Conservation (phyloP, 805 yeast genomes). For the Candida manassasensis region DNA sequence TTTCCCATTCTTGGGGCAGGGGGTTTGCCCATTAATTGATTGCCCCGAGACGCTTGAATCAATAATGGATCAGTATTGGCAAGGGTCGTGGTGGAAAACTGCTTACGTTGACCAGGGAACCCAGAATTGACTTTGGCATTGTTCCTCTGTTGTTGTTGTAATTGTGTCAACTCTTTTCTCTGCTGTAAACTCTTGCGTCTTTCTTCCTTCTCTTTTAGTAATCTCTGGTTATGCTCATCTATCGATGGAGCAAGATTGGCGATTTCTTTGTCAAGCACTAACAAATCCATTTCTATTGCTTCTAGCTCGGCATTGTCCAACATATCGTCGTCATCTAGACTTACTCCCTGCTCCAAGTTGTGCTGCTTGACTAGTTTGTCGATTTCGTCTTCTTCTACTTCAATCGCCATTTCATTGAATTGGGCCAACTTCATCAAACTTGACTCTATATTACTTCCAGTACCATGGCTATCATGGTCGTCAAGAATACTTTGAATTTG, state of each 20-base stretch:
- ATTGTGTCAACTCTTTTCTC: slow-evolving; percentile 17
- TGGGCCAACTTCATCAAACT: slow-evolving; percentile 14
- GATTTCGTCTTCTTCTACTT: slow-evolving; percentile 35
- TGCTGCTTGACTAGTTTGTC: slow-evolving; percentile 33
- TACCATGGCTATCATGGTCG: slow-evolving; percentile 11
- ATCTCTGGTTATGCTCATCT: slow-evolving; percentile 30
- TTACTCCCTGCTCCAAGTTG: slow-evolving; percentile 30
- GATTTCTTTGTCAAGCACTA: slow-evolving; percentile 36
- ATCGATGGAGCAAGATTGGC: slow-evolving; percentile 37
- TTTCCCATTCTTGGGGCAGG: slow-evolving; percentile 40
- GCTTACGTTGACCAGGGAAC: background rate
- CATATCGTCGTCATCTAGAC: slow-evolving; percentile 13
- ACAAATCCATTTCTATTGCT: slow-evolving; percentile 23
- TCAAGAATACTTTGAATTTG: slow-evolving; percentile 29
- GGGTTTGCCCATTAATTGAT: slow-evolving; percentile 31
- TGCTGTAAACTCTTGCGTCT: slow-evolving; percentile 16
- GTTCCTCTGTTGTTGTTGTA: slow-evolving; percentile 8
- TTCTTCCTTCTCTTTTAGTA: slow-evolving; percentile 19
- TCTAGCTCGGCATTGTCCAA: slow-evolving; percentile 7
- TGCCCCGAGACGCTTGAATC: slow-evolving; percentile 9
- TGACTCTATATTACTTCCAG: slow-evolving; percentile 12
- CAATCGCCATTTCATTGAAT: slow-evolving; percentile 22
- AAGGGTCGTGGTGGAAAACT: background rate
- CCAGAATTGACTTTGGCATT: slow-evolving; percentile 4
- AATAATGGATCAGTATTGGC: slow-evolving; percentile 3